phyloP scores from a whole-genome alignment of 2,329 filamentous ascomycete genomes.

The Fusarium sp. region DNA sequence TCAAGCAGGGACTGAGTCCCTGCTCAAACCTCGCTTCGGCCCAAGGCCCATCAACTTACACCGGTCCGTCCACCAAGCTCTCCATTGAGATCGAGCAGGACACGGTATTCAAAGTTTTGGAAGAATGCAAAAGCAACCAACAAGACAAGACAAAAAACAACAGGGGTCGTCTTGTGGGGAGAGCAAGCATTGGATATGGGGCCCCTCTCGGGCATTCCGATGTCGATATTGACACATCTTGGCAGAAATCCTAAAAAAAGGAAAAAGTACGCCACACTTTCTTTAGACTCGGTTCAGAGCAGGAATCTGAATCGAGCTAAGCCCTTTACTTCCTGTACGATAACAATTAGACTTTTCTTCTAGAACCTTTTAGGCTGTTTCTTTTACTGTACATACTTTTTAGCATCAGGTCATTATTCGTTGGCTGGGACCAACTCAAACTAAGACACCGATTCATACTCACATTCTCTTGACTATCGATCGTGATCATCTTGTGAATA shows the following conservation, averaged over 20 bases:
- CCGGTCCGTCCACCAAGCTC: conserved; percentile 28
- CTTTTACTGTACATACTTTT: background rate
- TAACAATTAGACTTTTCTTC: conserved; percentile 24
- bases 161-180: background rate
- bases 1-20: background rate
- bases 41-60: background rate
- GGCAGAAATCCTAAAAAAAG: conserved; percentile 7
- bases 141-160: background rate
- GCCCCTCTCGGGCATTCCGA: conserved; percentile 6
- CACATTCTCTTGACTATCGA: background rate
- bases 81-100: conserved; percentile 32
- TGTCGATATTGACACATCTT: background rate
- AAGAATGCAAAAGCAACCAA: background rate
- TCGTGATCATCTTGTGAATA: background rate
- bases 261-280: conserved; percentile 17
- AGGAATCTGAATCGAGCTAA: conserved; percentile 8
- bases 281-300: background rate
- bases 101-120: conserved; percentile 1
- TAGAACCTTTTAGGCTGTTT: conserved; percentile 4
- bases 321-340: conserved; percentile 18
- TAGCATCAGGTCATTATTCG: background rate
- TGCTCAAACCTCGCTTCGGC: conserved; percentile 3
- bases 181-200: conserved; percentile 1
- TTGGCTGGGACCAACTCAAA: conserved; percentile 15
- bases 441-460: conserved; percentile 12